Base-by-base conservation (phyloP, 441 rosid genomes). In the Aquilaria agallochum region DNA sequence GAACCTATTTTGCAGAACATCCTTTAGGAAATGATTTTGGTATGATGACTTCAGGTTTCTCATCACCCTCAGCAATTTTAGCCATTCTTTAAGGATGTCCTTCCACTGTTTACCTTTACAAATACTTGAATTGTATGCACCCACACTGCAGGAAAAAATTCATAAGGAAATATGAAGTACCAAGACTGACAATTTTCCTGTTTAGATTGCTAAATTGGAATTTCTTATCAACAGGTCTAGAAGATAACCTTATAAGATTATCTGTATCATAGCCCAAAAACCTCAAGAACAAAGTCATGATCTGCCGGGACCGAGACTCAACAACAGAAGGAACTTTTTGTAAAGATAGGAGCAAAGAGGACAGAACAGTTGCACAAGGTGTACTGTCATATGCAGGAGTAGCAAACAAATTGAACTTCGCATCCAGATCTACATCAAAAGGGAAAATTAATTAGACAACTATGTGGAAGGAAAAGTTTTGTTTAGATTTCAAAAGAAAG, bases 21-120 rank as follows among this genome's bases (percentile, higher is more conserved):
- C 85, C 79, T 89, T 92, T 53, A 95, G 53, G 68, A 89, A 87
- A 64, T 83, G 89, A 76, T 81, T 81, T 48, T 58, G 72, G 58
- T 78, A 75, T 54, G 83, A 83, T 55, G 96, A 80, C 74, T 67
- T 81, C 32, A 92, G 80, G 63, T 89, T 87, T 68, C 80, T 80
- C 87, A 95, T 84, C 64, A 78, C 69, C 72, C 83, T 90, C 74
- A 95, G 74, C 78, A 95, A 77, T 70, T 78, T 77, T 64, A 95
- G 68, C 98, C 99, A 95, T 62, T 95, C 92, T 75, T 84, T 90
- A 59, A 95, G 92, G 49, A 85, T 59, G 32, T 69, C 76, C 74
- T 77, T 90, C 99, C 97, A 88, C 66, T 82, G 90, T 72, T 87
- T 87, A 56, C 96, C 94, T 74, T 79, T 85, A 72, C 87, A 89